Base-by-base conservation (phyloP, 768 basidiomycete species). In the Pleurotus sapidus region DNA sequence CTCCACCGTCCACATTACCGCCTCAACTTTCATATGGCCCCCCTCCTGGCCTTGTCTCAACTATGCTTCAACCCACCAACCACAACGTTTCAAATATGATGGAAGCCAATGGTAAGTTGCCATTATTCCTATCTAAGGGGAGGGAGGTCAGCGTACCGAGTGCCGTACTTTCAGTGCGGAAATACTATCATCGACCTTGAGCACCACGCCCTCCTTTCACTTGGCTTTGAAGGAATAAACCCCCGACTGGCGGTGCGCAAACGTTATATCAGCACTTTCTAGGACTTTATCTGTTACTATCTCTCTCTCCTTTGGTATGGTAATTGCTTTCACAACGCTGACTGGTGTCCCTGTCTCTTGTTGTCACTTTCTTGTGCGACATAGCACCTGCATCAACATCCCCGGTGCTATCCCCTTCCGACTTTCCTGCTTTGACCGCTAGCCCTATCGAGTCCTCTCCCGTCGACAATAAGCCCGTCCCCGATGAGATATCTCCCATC, bases 91-190 rank as follows among this genome's bases (percentile, higher is more conserved):
- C 15, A 8, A 50, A 34, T 23, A 40, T 54, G 46, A 59, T 65
- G 53, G 68, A 77, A 55, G 64, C 66, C 30, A 74, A 71, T 65
- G 84, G 90, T 91, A 86, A 91, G 89, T 86, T 64, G 63, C 68
- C 75, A 75, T 77, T 67, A 58, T 70, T 69, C 73, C 74, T 69
- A 72, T 72, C 73, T 70, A 83, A 86, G 87, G 87, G 88, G 88
- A 86, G 89, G 87, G 49, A 57, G 87, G 87, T 79, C 86, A 84
- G 82, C 81, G 86, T 91, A 89, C 88, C 90, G 81, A 91, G 88
- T 76, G 73, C 87, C 87, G 85, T 89, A 78, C 88, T 88, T 89
- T 88, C 87, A 91, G 89, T 88, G 85, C 88, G 87, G 86, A 87
- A 86, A 82, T 76, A 83, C 76, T 83, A 83, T 74, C 78, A 84